Conservation (phyloP, 495 filamentous ascomycete species). For the Parathielavia appendiculata region DNA sequence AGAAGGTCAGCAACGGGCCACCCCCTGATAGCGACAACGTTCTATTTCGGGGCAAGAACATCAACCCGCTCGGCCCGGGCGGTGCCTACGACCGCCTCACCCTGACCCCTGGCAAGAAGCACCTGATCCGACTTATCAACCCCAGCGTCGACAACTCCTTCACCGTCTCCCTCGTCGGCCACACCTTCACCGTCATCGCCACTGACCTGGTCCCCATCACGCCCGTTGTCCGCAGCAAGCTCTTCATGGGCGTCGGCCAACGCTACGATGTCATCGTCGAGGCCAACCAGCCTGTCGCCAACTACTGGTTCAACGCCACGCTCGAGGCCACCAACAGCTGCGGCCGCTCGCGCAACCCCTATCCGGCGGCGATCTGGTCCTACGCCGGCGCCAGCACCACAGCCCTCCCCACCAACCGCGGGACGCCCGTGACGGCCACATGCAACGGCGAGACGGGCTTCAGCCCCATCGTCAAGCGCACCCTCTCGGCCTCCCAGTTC, state of each 20-base stretch:
- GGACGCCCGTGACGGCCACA: constrained; percentile 19
- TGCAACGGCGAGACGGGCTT: constrained; percentile 27
- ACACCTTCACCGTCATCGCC: constrained; percentile 50
- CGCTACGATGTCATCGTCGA: constrained; percentile 65
- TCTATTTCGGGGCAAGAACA: constrained; percentile 40
- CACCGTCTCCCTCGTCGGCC: constrained; percentile 49
- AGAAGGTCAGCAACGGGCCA: constrained; percentile 22
- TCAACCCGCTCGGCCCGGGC: constrained; percentile 28
- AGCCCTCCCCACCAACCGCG: constrained; percentile 24
- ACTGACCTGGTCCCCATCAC: constrained; percentile 50
- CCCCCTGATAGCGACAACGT: constrained; percentile 30
- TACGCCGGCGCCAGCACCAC: constrained; percentile 33
- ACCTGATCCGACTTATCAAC: constrained; percentile 56
- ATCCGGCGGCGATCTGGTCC: constrained; percentile 35
- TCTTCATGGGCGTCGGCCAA: constrained; percentile 61
- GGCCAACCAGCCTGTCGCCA: constrained; percentile 46
- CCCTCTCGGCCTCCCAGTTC: constrained; percentile 12
- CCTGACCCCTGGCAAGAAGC: constrained; percentile 43
- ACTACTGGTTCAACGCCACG: constrained; percentile 56
- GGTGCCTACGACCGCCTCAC: constrained; percentile 32
- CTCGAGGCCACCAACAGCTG: constrained; percentile 19
- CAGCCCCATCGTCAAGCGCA: constrained; percentile 24
- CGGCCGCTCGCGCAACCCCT: constrained; percentile 24
- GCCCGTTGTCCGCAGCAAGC: constrained; percentile 36
- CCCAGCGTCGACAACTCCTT: constrained; percentile 46